A percentile compares a stretch with the other conserved stretches of the same genome.
Evolutionary conservation across 148 eudicot genomes (phyloP).

Genomic region (Fallopia convolvulus): DNA sequence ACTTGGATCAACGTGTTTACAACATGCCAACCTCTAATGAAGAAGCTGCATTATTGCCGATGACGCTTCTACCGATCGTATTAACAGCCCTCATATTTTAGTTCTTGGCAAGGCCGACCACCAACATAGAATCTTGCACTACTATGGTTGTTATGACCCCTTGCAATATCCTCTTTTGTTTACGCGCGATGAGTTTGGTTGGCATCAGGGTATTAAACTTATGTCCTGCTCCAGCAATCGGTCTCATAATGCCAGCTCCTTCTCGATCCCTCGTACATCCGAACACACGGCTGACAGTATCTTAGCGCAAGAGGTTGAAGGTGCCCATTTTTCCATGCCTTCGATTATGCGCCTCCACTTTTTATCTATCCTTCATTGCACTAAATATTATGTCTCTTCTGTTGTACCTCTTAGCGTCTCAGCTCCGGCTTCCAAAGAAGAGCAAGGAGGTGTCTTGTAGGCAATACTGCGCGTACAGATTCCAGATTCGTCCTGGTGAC

Average conservation of each 20-base stretch:
- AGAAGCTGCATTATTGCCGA: neutral
- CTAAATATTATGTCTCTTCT: too few relatives aligned
- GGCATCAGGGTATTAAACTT: neutral
- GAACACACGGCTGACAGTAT: neutral
- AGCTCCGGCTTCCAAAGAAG: neutral
- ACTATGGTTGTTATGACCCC: neutral
- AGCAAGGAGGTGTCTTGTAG: neutral
- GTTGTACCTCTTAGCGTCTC: too few relatives aligned
- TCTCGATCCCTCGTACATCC: neutral
- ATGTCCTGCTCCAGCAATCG: neutral
- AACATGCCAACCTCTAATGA: neutral
- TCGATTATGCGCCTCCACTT: too few relatives aligned
- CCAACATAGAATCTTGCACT: neutral
- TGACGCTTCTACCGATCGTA: neutral
- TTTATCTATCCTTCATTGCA: too few relatives aligned
- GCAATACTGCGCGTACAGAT: neutral
- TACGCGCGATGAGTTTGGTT: neutral
- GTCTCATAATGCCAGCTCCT: neutral
- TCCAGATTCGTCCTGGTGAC: neutral
- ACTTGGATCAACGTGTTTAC: neutral
- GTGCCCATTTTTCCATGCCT: too few relatives aligned
- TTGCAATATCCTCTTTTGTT: neutral
- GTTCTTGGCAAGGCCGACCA: neutral
- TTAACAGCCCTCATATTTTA: neutral
- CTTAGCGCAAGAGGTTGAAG: too few relatives aligned